A percentile compares a stretch with the other conserved stretches of the same genome.
Evolutionary conservation across 352 stramenopile species (phyloP).

Genomic region (Globisporangium perplexum): DNA sequence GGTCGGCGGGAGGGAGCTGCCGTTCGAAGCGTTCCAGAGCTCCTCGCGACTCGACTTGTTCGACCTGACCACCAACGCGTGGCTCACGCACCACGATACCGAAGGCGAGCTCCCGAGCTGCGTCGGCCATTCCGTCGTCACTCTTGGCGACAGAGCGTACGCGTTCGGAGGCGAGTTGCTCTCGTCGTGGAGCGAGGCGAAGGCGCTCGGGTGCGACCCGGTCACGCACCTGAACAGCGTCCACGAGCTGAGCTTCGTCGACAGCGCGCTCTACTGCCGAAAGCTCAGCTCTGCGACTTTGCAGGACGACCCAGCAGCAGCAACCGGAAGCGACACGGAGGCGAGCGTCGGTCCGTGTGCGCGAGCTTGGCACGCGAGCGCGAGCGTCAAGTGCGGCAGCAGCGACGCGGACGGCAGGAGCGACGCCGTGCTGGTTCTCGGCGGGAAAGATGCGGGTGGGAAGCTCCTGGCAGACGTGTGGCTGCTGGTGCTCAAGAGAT

Average conservation of each 20-base stretch:
- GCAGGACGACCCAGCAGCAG: neutral
- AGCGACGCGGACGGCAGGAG: slow-evolving; percentile 12
- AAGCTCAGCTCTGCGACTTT: slow-evolving; percentile 10
- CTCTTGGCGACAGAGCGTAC: slow-evolving; percentile 29
- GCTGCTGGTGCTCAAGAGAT: slow-evolving; percentile 25
- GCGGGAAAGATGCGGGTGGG: slow-evolving; percentile 29
- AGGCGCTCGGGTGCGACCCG: neutral
- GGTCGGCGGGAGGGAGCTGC: slow-evolving; percentile 43
- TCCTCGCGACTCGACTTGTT: slow-evolving; percentile 51
- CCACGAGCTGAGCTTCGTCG: slow-evolving; percentile 31
- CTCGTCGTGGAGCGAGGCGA: slow-evolving; percentile 3
- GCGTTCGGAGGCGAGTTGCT: slow-evolving; percentile 56
- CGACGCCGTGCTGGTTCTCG: slow-evolving; percentile 40
- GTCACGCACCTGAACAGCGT: slow-evolving; percentile 24
- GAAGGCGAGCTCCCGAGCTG: slow-evolving; percentile 39
- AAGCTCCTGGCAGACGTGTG: slow-evolving; percentile 40
- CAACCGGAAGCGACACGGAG: neutral
- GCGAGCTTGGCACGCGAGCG: slow-evolving; percentile 44
- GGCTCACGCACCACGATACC: slow-evolving; percentile 56
- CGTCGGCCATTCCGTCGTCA: slow-evolving; percentile 46
- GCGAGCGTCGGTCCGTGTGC: slow-evolving; percentile 2
- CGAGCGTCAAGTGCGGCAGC: slow-evolving; percentile 16
- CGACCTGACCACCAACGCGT: slow-evolving; percentile 35
- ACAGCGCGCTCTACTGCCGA: slow-evolving; percentile 35
- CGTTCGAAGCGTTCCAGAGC: slow-evolving; percentile 18